Evolutionary conservation across 345 rosid species (phyloP), one percentile per base, ranked within the genome.

Genomic region (Leavenworthia alabamica): DNA sequence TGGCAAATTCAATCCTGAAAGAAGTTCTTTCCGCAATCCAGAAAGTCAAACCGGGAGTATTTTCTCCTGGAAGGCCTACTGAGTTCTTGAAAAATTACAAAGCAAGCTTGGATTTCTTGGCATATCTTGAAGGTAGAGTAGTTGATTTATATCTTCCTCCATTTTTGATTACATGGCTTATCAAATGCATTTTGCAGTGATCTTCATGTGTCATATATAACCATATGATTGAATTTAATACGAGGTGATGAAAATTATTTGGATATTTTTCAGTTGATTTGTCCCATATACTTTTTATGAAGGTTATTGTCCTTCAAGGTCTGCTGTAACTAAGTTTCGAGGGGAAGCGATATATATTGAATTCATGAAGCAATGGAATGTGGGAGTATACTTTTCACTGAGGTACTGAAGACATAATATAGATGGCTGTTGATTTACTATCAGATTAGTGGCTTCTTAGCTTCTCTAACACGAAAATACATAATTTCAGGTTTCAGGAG

Each of bases 11-110:
- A 55, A 80, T 94, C 56, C 82, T 94, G 74, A 94, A 90, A 81
- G 99, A 88, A 81, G 90, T 84, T 73, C 81, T 86, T 37, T 79
- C 53, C 13, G 85, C 93, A 33, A 86, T 90, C 73, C 97, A 94
- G 73, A 89, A 82, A 75, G 88, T 85, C 74, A 94, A 90, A 73
- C 95, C 97, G 19, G 85, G 95, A 71, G 96, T 92, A n/a, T 93
- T 88, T 82, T 88, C 99, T 59, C 95, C 99, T 26, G 99, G 99
- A 78, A 88, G 96, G 66, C 99, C 97, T 56, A 77, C 85, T 26
- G 95, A 83, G 27, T 94, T 94, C 86, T 77, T 94, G 67, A 84
- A 73, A 59, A 93, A 93, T 77, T 93, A 90, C 80, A 90, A 86
- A 75, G 82, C 95, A 64, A 93, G 95, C 80, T 74, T 87, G 14